Evolutionary conservation across 495 filamentous ascomycete genomes (phyloP), one percentile per base, ranked within the genome.

Genomic region (Aspergillus egyptiacus): DNA sequence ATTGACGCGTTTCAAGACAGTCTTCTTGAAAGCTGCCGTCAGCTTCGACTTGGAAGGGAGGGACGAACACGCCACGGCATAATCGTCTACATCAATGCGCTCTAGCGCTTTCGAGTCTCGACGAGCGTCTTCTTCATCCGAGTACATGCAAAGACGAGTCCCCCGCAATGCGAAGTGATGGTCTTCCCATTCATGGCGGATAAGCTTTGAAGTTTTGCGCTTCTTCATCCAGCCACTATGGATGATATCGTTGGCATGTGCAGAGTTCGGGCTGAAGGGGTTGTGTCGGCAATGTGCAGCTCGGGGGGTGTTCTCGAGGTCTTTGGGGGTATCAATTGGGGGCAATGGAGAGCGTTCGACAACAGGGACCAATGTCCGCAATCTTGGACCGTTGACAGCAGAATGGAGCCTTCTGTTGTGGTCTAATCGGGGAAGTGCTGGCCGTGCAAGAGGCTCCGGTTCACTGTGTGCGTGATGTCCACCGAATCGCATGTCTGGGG

Each of bases 111-210:
- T 56, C 0, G 64, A 68, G 18, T 61, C 28, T 27, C 71, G 70
- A 50, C 74, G 66, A 34, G 75, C 51, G 47, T 69, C 65, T 40
- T 66, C 62, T 30, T 78, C 80, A 57, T 91, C 84, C 35, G 76
- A 76, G 69, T 89, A 80, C 85, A 95, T 90, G 18, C 84, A 80
- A 2, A 98, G 79, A 13, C 82, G 74, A 0, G 91, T 97, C 48
- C 91, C 93, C 9, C 77, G 77, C 14, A 98, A 81, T 5, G 86
- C 83, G 62, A 94, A 94, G 63, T 90, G 91, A 58, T 84, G 77
- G 48, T 95, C 87, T 57, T 93, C 75, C 93, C 93, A 97, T 54
- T 97, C 91, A 58, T 96, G 91, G 14, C 89, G 83, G 2, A 97
- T 76, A 65, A 96, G 80, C 50, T 80, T 81, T 13, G 87, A 87